phyloP scores from a whole-genome alignment of 2,329 filamentous ascomycete genomes.

The Aspergillus puulaauensis region DNA sequence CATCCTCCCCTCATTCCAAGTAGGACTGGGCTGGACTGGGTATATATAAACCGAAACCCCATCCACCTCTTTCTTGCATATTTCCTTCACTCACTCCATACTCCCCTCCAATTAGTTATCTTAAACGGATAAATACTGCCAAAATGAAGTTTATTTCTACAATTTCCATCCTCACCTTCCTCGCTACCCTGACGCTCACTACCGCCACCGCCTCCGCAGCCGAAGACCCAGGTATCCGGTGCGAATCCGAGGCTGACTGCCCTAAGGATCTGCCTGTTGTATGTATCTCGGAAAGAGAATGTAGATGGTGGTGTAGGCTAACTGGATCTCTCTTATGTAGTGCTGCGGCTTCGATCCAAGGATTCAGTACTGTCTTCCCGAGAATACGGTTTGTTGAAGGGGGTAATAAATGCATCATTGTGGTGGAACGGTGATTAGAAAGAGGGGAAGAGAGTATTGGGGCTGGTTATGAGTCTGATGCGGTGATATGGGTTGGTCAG shows the following conservation, averaged over 20 bases:
- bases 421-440: too few relatives aligned
- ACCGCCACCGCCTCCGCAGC: neutral
- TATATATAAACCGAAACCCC: too few relatives aligned
- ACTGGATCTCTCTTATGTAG: neutral
- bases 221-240: neutral
- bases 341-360: slow-evolving; percentile 5
- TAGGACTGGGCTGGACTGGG: too few relatives aligned
- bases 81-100: too few relatives aligned
- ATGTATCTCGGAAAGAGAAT: neutral
- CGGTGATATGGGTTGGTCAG: too few relatives aligned
- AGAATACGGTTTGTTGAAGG: slow-evolving; percentile 33
- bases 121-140: slow-evolving; percentile 14
- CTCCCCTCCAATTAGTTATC: too few relatives aligned
- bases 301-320: too few relatives aligned
- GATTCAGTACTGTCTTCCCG: slow-evolving; percentile 54
- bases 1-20: too few relatives aligned
- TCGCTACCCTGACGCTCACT: neutral
- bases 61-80: too few relatives aligned
- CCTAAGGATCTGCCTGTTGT: slow-evolving; percentile 1
- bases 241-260: neutral
- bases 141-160: neutral
- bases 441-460: too few relatives aligned
- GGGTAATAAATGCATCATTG: neutral
- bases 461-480: too few relatives aligned
- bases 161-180: neutral